Percentiles rank a stretch among this genome's conserved stretches.
phyloP scores from a whole-genome alignment of 805 yeast genomes.

The Komagataella pseudopastoris region DNA sequence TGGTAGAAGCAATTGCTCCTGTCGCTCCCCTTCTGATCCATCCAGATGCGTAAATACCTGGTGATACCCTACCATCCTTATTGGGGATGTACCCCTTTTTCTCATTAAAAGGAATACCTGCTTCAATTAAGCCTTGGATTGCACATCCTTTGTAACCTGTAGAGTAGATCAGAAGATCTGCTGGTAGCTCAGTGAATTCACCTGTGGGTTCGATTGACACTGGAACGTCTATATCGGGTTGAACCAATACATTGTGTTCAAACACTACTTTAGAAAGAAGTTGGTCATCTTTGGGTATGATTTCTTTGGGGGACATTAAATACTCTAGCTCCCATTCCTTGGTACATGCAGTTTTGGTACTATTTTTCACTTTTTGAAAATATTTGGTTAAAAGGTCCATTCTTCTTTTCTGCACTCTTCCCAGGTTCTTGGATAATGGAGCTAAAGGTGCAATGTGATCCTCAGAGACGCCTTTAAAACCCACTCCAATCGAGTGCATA shows the following conservation, averaged over 20 bases:
- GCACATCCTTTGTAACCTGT: slow-evolving; percentile 73
- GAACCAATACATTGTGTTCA: slow-evolving; percentile 28
- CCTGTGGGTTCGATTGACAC: slow-evolving; percentile 23
- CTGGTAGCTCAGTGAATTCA: slow-evolving; percentile 17
- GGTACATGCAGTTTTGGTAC: slow-evolving; percentile 1
- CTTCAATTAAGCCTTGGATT: slow-evolving; percentile 39
- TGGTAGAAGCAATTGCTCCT: slow-evolving; percentile 86
- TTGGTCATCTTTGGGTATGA: slow-evolving; percentile 23
- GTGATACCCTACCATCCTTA: slow-evolving; percentile 27
- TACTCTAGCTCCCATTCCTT: slow-evolving; percentile 60
- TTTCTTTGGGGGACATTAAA: slow-evolving; percentile 47
- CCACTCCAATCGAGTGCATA: slow-evolving; percentile 30
- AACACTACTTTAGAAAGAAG: slow-evolving; percentile 34
- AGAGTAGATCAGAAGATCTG: slow-evolving; percentile 65
- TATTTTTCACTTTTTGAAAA: slow-evolving; percentile 5
- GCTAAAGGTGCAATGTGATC: slow-evolving; percentile 17
- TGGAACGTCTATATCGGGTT: slow-evolving; percentile 22
- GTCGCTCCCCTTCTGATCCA: slow-evolving; percentile 83
- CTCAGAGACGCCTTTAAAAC: slow-evolving; percentile 32
- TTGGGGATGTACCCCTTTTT: slow-evolving; percentile 31
- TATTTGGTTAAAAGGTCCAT: slow-evolving; percentile 49
- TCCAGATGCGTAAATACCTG: slow-evolving; percentile 68
- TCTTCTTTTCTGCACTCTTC: slow-evolving; percentile 51
- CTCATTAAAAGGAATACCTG: slow-evolving; percentile 33
- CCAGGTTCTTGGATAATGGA: slow-evolving; percentile 17